These are phyloP conservation scores for Gaeumannomyces tritici DNA, from an alignment of 2,329 filamentous ascomycete genomes.

Conservation along the genomic window DNA sequence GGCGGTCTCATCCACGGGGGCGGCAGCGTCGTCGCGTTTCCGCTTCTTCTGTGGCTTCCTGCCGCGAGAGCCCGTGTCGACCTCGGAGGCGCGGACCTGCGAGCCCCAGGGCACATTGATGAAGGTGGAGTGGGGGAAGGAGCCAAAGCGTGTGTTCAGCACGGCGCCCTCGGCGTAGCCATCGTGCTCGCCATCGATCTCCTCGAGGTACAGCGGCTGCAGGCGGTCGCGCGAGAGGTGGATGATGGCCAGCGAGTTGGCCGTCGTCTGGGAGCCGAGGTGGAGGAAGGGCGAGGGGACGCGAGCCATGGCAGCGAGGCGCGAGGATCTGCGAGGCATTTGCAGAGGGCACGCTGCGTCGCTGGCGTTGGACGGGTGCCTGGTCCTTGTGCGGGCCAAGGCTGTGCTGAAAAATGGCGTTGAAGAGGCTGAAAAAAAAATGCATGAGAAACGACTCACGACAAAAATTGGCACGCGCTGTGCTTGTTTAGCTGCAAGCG, in stretches of 20 bases:
- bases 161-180: constrained; percentile 70
- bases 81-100: constrained; percentile 79
- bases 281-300: constrained; percentile 67
- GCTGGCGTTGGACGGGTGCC: no score
- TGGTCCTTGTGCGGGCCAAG: background rate
- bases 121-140: constrained; percentile 72
- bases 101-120: constrained; percentile 80
- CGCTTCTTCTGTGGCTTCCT: constrained; percentile 60
- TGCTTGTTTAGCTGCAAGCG: no score
- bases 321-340: background rate
- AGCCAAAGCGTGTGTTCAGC: constrained; percentile 89
- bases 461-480: background rate
- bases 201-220: constrained; percentile 61
- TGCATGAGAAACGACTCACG: background rate
- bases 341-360: no score
- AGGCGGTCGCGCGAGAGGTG: constrained; percentile 83
- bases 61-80: constrained; percentile 85
- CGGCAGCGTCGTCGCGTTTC: constrained; percentile 29
- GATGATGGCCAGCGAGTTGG: constrained; percentile 67
- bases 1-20: constrained; percentile 24
- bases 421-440: background rate
- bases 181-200: constrained; percentile 51
- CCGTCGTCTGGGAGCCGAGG: constrained; percentile 50
- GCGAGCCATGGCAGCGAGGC: constrained; percentile 7
- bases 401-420: background rate